Evolutionary conservation across 1,139 yeast species (phyloP).

Genomic region (Yamadazyma kanchanaburiensis): DNA sequence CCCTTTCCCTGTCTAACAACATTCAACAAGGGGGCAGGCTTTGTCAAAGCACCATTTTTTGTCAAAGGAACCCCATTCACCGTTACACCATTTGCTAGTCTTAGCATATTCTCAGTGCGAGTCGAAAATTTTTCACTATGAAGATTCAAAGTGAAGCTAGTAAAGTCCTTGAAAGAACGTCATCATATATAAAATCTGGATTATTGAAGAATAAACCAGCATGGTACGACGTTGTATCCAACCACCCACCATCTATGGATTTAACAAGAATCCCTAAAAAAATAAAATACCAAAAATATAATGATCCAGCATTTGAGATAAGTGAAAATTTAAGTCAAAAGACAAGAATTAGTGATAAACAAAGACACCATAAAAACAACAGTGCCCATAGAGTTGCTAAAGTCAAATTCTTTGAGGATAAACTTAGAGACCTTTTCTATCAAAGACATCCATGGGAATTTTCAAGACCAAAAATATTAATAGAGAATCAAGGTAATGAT

Average conservation of each 20-base stretch:
- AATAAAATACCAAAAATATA: conserved; percentile 14
- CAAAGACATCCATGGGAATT: conserved; percentile 98
- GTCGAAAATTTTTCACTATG: conserved; percentile 32
- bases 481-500: conserved; percentile 70
- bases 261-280: conserved; percentile 48
- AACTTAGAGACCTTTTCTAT: conserved; percentile 74
- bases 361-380: conserved; percentile 26
- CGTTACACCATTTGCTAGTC: no score
- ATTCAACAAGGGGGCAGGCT: no score
- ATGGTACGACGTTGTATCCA: conserved; percentile 82
- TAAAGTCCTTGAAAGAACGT: conserved; percentile 71
- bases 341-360: conserved; percentile 42
- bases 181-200: conserved; percentile 66
- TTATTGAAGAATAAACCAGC: conserved; percentile 68
- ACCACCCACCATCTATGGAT: conserved; percentile 72
- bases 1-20: no score
- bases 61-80: no score
- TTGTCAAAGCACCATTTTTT: no score
- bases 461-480: conserved; percentile 83
- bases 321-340: conserved; percentile 1
- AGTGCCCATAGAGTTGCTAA: conserved; percentile 53
- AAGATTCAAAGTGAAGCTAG: conserved; percentile 67
- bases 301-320: conserved; percentile 17
- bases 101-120: no score
- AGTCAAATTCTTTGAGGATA: conserved; percentile 75